A percentile compares a stretch with the other conserved stretches of the same genome.
These are phyloP conservation scores for Vicia villosa DNA, from an alignment of 306 rosid species.

Conservation along the genomic window DNA sequence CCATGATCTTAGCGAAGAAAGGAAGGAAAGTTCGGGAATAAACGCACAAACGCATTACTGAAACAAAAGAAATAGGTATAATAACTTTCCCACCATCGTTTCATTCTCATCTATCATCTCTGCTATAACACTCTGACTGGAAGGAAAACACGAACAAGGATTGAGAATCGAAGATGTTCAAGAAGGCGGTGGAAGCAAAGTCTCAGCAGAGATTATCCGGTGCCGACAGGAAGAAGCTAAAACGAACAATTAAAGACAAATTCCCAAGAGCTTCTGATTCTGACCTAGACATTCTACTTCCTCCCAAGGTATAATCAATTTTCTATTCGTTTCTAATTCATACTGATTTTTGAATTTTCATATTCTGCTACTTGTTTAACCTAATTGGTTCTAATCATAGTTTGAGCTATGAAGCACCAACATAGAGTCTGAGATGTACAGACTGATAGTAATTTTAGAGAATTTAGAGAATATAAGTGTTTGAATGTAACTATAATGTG, in stretches of 20 bases:
- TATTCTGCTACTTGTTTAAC: background rate
- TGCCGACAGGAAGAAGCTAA: conserved; percentile 83
- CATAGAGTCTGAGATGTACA: too few species aligned
- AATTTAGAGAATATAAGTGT: background rate
- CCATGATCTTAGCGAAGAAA: too few species aligned
- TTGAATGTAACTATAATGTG: background rate
- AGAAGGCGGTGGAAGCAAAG: conserved; percentile 85
- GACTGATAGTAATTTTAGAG: too few species aligned
- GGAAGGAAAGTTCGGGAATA: too few species aligned
- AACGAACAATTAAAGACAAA: conserved; percentile 60
- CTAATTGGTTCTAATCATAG: background rate
- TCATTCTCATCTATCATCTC: background rate
- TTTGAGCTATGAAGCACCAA: background rate
- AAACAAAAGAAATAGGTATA: background rate
- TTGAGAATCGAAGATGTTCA: conserved; percentile 61
- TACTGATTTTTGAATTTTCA: background rate
- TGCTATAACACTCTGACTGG: background rate
- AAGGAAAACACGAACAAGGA: background rate
- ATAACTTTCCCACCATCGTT: background rate
- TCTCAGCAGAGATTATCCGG: conserved; percentile 93
- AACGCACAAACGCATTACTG: background rate
- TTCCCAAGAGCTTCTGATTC: conserved; percentile 73
- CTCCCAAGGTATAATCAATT: conserved; percentile 65
- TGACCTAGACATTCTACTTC: conserved; percentile 72
- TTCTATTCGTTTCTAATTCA: background rate